Percentiles rank a stretch among this genome's conserved stretches.
phyloP scores from a whole-genome alignment of 2,329 filamentous ascomycete species.

The Paradendryphiella salina region DNA sequence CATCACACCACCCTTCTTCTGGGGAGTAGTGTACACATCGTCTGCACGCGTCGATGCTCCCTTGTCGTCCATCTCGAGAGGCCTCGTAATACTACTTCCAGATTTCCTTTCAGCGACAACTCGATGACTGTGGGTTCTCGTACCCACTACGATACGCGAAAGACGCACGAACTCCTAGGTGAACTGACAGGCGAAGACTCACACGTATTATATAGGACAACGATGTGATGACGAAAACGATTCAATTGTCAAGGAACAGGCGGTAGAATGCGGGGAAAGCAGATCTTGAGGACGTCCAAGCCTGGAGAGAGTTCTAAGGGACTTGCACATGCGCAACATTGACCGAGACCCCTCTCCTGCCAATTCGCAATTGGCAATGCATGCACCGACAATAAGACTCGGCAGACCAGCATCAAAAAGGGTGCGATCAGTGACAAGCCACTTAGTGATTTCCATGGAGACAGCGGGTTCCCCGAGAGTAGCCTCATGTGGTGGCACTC shows the following conservation, averaged over 20 bases:
- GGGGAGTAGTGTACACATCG: conserved; percentile 24
- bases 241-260: conserved; percentile 13
- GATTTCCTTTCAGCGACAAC: neutral
- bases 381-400: conserved; percentile 19
- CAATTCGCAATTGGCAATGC: conserved; percentile 23
- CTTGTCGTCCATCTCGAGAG: conserved; percentile 34
- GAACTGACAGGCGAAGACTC: neutral
- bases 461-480: conserved; percentile 25
- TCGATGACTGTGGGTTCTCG: neutral
- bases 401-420: conserved; percentile 26
- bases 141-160: neutral
- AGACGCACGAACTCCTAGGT: neutral
- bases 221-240: conserved; percentile 4
- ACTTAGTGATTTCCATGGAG: conserved; percentile 8
- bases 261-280: conserved; percentile 36
- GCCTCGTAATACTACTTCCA: conserved; percentile 5
- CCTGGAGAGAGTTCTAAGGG: conserved; percentile 19
- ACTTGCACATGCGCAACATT: conserved; percentile 34
- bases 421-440: conserved; percentile 33
- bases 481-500: conserved; percentile 34
- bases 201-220: conserved; percentile 5
- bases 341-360: conserved; percentile 18
- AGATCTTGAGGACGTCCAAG: conserved; percentile 20
- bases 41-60: conserved; percentile 13
- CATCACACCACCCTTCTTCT: conserved; percentile 36